phyloP scores from a whole-genome alignment of 2,329 filamentous ascomycete species.

The Coniochaeta hoffmannii region DNA sequence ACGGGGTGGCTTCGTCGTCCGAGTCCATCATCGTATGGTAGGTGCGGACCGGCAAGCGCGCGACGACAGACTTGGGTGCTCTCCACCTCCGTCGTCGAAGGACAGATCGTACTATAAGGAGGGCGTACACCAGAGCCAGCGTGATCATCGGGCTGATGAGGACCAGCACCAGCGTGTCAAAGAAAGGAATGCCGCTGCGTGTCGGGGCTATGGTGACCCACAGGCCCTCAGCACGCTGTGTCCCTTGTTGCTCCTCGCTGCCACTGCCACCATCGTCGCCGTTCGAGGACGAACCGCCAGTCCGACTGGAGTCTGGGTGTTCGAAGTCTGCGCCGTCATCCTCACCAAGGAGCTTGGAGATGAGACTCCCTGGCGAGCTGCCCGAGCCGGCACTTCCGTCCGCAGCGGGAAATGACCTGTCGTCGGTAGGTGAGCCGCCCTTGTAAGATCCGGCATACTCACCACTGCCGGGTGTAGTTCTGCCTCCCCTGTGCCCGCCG shows the following conservation, averaged over 20 bases:
- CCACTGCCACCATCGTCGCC: conserved; percentile 13
- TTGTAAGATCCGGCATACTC: conserved; percentile 45
- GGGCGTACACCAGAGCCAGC: conserved; percentile 82
- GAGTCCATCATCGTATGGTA: conserved; percentile 76
- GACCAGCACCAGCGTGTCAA: conserved; percentile 93
- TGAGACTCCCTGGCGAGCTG: conserved; percentile 24
- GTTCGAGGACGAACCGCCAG: neutral
- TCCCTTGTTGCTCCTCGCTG: conserved; percentile 3
- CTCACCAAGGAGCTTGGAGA: conserved; percentile 44
- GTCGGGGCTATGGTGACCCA: conserved; percentile 97
- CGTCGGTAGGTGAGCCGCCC: conserved; percentile 1
- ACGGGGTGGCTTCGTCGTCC: conserved; percentile 24
- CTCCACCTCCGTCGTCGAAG: conserved; percentile 88
- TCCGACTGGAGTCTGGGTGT: conserved; percentile 15
- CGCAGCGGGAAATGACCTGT: conserved; percentile 1
- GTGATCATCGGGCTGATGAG: conserved; percentile 91
- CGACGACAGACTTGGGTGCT: conserved; percentile 94
- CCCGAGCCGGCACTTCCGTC: conserved; percentile 8
- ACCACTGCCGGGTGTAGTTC: conserved; percentile 64
- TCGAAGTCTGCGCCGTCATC: conserved; percentile 25
- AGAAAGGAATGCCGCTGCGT: conserved; percentile 83
- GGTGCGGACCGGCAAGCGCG: conserved; percentile 87
- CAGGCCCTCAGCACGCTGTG: conserved; percentile 61
- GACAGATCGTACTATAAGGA: conserved; percentile 79
- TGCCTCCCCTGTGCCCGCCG: conserved; percentile 50